Evolutionary conservation across 2,329 filamentous ascomycete species (phyloP), one percentile per base, ranked within the genome.

Genomic region (Lachnum nothofagi): DNA sequence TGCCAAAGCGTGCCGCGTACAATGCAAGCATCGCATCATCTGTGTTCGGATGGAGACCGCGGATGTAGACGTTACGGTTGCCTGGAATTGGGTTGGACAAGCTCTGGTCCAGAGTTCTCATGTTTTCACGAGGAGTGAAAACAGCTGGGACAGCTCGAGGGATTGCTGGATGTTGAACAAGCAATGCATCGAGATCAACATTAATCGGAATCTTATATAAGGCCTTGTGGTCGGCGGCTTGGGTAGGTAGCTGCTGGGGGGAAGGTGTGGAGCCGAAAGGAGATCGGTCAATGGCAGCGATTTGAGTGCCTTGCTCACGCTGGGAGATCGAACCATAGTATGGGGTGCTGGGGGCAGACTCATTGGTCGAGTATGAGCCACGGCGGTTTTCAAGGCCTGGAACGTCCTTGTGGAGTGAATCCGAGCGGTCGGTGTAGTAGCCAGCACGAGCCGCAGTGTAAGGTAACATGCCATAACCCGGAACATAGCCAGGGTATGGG

Each of bases 41-140:
- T 0, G 91, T 98, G 61, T 94, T 91, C 0, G 93, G 91, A 56
- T 95, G 87, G 54, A 98, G 84, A 16, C 94, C 94, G 53, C 93
- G 88, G 56, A 98, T 96, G 74, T 98, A 98, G 57, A 98, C 91
- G 63, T 98, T 98, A 55, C 90, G 93, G 65, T 97, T 95, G 38
- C 91, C 91, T 41, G 87, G 73, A 49, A 84, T 93, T 51, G 90
- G 86, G 63, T 97, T 97, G 70, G 95, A 88, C 42, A 98, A 76
- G 64, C 91, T 95, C 68, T 95, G 91, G 56, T 95, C 91, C 23
- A 97, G 80, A 35, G 87, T 91, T 76, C 95, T 88, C 72, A 88
- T 82, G 62, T 86, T 87, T 49, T 91, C 91, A 20, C 84, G 85
- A 23, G 89, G 88, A 49, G 86, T 90, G 64, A 88, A 91, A 57